Evolutionary conservation across 345 rosid genomes (phyloP).

Genomic region (Chamaenerion angustifolium): DNA sequence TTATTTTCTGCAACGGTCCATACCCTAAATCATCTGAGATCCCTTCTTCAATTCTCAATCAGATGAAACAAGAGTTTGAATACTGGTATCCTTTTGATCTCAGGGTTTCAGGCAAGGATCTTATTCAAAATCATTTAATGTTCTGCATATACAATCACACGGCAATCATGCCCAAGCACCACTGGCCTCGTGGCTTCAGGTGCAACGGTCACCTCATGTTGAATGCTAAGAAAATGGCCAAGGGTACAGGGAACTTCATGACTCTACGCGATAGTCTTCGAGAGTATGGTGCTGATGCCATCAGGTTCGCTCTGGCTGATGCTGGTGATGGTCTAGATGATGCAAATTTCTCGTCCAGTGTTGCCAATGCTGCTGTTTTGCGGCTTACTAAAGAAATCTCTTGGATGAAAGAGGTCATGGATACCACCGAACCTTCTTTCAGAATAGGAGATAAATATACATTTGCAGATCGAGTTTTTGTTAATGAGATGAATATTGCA

Average conservation of each 20-base stretch:
- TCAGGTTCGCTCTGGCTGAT: slow-evolving; percentile 81
- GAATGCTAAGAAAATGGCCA: slow-evolving; percentile 90
- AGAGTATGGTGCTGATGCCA: slow-evolving; percentile 85
- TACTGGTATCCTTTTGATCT: slow-evolving; percentile 97
- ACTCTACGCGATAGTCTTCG: slow-evolving; percentile 65
- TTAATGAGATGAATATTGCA: slow-evolving; percentile 72
- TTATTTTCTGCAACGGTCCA: slow-evolving; percentile 59
- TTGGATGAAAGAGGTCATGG: slow-evolving; percentile 74
- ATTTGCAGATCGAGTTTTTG: slow-evolving; percentile 72
- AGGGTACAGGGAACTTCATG: slow-evolving; percentile 90
- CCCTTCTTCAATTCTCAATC: slow-evolving; percentile 36
- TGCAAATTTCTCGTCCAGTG: slow-evolving; percentile 88
- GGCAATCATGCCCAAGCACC: slow-evolving; percentile 54
- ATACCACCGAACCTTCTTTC: slow-evolving; percentile 48
- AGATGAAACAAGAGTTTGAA: slow-evolving; percentile 92
- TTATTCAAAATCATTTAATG: slow-evolving; percentile 88
- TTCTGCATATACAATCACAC: slow-evolving; percentile 79
- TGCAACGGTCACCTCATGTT: slow-evolving; percentile 94
- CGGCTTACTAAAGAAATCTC: slow-evolving; percentile 77
- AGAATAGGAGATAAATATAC: slow-evolving; percentile 16
- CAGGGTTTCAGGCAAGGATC: slow-evolving; percentile 94
- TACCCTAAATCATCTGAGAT: slow-evolving; percentile 54
- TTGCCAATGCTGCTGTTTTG: slow-evolving; percentile 79
- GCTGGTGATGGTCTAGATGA: slow-evolving; percentile 97
- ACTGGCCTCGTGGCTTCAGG: slow-evolving; percentile 95